Percentiles rank a stretch among this genome's conserved stretches.
phyloP scores from a whole-genome alignment of 1,284 basidiomycete genomes.

The Meira nashicola region DNA sequence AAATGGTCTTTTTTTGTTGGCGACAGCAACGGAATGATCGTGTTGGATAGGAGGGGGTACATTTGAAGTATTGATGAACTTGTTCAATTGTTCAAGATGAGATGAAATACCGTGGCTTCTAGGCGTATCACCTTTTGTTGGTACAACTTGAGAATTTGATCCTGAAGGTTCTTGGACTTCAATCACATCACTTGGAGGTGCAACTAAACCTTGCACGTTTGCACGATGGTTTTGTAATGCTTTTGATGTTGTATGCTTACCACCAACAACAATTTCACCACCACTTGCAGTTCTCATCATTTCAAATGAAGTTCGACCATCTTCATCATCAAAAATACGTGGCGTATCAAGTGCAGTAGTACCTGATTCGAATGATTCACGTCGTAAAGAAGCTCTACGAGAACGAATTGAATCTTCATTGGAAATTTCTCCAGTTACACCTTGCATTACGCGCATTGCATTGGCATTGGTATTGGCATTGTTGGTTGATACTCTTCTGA shows the following conservation, averaged over 20 bases:
- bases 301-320: not conserved
- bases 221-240: no score
- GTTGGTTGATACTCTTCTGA: no score
- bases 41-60: no score
- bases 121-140: not conserved
- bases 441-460: no score
- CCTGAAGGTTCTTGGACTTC: constrained; percentile 12
- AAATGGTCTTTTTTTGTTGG: not conserved
- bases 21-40: no score
- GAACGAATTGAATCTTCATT: not conserved
- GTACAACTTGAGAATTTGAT: not conserved
- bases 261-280: not conserved
- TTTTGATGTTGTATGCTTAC: no score
- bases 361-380: constrained; percentile 28
- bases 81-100: not conserved
- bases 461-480: no score
- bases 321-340: not conserved
- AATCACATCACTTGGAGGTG: constrained; percentile 32
- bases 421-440: not conserved
- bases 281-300: not conserved
- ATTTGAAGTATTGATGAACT: not conserved
- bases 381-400: constrained; percentile 15
- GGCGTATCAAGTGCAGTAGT: constrained; percentile 32
- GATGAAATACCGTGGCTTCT: not conserved
- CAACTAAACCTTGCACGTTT: constrained; percentile 16